Evolutionary conservation across 331 rosid species (phyloP), one percentile per base, ranked within the genome.

Genomic region (Rosa hybrid): DNA sequence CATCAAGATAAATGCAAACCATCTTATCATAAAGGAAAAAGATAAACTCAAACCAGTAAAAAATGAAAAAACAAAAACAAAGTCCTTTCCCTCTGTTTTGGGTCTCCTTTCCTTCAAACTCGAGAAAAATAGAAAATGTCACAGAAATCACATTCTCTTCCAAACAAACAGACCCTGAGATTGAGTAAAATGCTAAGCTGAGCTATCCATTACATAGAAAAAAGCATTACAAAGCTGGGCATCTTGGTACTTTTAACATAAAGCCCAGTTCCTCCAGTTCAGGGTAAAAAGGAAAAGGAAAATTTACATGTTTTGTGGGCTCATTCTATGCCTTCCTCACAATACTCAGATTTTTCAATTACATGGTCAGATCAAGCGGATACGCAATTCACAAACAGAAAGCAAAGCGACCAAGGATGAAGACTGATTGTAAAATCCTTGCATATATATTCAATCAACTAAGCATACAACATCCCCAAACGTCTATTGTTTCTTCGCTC

Each of bases 1-100:
- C 71, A 67, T 67, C 71, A 67, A 38, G 71, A 34, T 67, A 67
- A 67, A 38, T 16, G 45, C 46, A 67, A 67, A 34, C 46, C 25
- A 67, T 67, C 46, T 67, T 34, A 38, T 67, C 71, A 67, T 9
- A 16, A 67, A 67, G 23, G 39, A 38, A 67, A 67, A 0, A 2
- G 71, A 67, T 67, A 38, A 38, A 38, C 39, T 16, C 25, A 67
- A 38, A 67, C 71, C 21, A 16, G 48, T 67, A 14, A 17, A 17
- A 67, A 30, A 14, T 54, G 25, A 10, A 1, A 30, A 27, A 30
- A 7, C n/a, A 67, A 17, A 18, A 38, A 0, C 69, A 16, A 16
- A 12, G 18, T 38, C 48, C 13, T 38, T 27, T 27, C 30, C 71
- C 41, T 34, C 45, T 30, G 45, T 34, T 65, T 13, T 65, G 45